phyloP scores from a whole-genome alignment of 73 alveolate species.

The Paramecium biaurelia region DNA sequence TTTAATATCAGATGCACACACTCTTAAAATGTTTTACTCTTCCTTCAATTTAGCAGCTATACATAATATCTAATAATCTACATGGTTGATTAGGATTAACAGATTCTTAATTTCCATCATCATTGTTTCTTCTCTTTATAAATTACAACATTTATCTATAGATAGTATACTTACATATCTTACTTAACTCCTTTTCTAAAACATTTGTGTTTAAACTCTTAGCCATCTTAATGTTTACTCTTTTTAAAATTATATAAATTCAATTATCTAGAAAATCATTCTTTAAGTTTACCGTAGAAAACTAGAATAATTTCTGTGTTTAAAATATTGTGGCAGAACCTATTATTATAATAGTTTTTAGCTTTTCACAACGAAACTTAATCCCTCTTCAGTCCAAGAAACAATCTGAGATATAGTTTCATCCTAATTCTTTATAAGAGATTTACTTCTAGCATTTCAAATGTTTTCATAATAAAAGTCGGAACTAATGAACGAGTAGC shows the following conservation, averaged over 20 bases:
- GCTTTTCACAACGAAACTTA: conserved; percentile 45
- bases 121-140: conserved; percentile 20
- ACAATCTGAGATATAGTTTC: neutral
- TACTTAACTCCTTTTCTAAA: conserved; percentile 48
- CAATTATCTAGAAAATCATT: neutral
- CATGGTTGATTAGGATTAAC: conserved; percentile 51
- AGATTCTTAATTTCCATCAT: conserved; percentile 36
- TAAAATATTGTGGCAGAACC: conserved; percentile 43
- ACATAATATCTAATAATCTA: neutral
- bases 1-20: conserved; percentile 42
- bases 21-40: conserved; percentile 32
- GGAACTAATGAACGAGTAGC: conserved; percentile 43
- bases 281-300: neutral
- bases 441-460: conserved; percentile 44
- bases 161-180: neutral
- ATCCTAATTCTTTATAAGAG: neutral
- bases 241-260: conserved; percentile 56
- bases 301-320: conserved; percentile 48
- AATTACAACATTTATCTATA: conserved; percentile 13
- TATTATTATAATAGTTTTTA: neutral
- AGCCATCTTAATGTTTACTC: conserved; percentile 11
- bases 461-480: conserved; percentile 36
- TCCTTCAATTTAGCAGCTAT: conserved; percentile 41
- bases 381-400: conserved; percentile 47
- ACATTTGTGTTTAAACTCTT: conserved; percentile 47